A percentile compares a stretch with the other conserved stretches of the same genome.
phyloP scores from a whole-genome alignment of 1,139 yeast genomes.

The Pichia cactophila region DNA sequence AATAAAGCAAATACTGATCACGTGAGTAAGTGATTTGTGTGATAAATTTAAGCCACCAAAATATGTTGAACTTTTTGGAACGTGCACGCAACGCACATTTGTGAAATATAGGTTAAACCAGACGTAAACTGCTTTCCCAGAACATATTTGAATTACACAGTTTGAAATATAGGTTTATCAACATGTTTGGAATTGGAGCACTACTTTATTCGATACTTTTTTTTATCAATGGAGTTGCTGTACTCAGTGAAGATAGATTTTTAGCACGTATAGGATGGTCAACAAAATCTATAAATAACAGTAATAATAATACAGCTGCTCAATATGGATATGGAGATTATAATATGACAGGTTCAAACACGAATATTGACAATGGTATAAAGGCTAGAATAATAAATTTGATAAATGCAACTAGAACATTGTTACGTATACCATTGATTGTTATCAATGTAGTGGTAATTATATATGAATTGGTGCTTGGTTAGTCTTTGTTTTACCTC shows the following conservation, averaged over 20 bases:
- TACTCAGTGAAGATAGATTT: slow-evolving; percentile 76
- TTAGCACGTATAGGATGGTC: slow-evolving; percentile 55
- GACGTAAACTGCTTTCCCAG: neutral
- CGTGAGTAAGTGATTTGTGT: too few species aligned
- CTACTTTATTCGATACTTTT: slow-evolving; percentile 58
- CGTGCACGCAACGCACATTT: neutral
- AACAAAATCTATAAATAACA: slow-evolving; percentile 3
- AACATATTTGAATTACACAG: neutral
- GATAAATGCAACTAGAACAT: slow-evolving; percentile 67
- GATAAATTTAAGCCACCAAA: neutral
- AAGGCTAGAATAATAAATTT: slow-evolving; percentile 54
- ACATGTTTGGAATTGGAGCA: slow-evolving; percentile 66
- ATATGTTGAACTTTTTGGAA: slow-evolving; percentile 31
- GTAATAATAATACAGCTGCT: slow-evolving; percentile 27
- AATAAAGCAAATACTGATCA: too few species aligned
- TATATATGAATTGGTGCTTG: slow-evolving; percentile 65
- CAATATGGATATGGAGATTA: slow-evolving; percentile 19
- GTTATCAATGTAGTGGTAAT: slow-evolving; percentile 61
- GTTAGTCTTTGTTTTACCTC: slow-evolving; percentile 30
- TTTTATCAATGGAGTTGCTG: slow-evolving; percentile 69
- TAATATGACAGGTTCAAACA: neutral
- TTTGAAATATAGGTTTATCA: too few species aligned
- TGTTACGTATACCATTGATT: slow-evolving; percentile 68
- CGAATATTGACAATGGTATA: slow-evolving; percentile 28
- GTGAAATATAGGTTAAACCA: neutral